These are phyloP conservation scores for Platanus orientalis DNA, from an alignment of 164 flowering plant species.

Conservation along the genomic window DNA sequence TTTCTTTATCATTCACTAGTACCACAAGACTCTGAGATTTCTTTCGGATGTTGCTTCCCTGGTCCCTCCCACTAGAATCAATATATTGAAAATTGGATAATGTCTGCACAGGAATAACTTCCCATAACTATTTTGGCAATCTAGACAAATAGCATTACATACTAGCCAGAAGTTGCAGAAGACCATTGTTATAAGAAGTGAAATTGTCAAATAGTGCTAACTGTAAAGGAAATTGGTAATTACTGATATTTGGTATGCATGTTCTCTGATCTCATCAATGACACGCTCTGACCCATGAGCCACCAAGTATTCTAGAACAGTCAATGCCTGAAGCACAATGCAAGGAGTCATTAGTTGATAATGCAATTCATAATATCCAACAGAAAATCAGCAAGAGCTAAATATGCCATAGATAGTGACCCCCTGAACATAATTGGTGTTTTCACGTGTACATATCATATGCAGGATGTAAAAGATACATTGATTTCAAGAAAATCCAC, in stretches of 20 bases:
- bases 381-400: neutral
- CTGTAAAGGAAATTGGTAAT: slow-evolving; percentile 11
- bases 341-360: slow-evolving; percentile 4
- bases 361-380: neutral
- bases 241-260: slow-evolving; percentile 94
- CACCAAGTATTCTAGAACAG: slow-evolving; percentile 87
- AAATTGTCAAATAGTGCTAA: slow-evolving; percentile 4
- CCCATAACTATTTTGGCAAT: neutral
- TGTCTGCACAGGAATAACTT: slow-evolving; percentile 42
- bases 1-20: slow-evolving; percentile 92
- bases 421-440: too few relatives aligned
- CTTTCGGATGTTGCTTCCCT: slow-evolving; percentile 90
- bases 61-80: slow-evolving; percentile 95
- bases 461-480: too few relatives aligned
- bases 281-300: slow-evolving; percentile 97
- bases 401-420: too few relatives aligned
- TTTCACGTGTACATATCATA: too few relatives aligned
- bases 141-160: neutral
- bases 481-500: neutral
- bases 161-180: neutral
- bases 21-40: slow-evolving; percentile 90
- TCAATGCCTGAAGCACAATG: slow-evolving; percentile 64
- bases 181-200: neutral
- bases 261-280: slow-evolving; percentile 88
- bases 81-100: slow-evolving; percentile 89